Base-by-base conservation (phyloP, 805 yeast species). In the Barnettozyma populi region DNA sequence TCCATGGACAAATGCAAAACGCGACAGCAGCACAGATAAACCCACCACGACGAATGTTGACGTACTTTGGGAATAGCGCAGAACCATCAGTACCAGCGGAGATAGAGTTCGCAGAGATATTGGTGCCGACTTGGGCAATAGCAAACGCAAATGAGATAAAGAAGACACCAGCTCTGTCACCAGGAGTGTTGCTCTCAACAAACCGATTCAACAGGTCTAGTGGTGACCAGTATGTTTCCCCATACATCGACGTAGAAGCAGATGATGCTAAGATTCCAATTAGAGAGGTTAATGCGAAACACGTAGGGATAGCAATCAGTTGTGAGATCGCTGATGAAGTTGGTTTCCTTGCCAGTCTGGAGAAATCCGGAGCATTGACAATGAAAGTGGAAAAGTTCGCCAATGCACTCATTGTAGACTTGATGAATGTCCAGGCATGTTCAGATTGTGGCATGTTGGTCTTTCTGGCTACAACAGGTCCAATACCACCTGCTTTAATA, bases 311-410 rank as follows among this genome's bases (percentile, higher is more conserved):
- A 4, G 92, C 72, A 32, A 84, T 57, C 35, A 73, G 59, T 63
- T 82, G 89, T 2, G 87, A 74, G 65, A 74, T 70, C n/a, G 71
- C 57, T 3, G 82, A 73, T n/a, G 78, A 68, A 35, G 57, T 63
- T 43, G 75, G 71, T 21, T 79, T 80, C 52, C 72, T 76, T 8
- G 95, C 84, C 67, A 88, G 84, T 65, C 97, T 79, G 21, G 95
- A 76, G 65, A 88, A 89, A 71, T 89, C 97, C 2, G 96, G 95
- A 8, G 94, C 86, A 66, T 89, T 89, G 46, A 85, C 77, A 59
- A 89, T 84, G 59, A 89, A 75, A 14, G 96, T 85, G 5, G 95
- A 94, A 61, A 88, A 89, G 67, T 88, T 88, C 23, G 94, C 86
- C 52, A 89, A 69, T n/a, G 90, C 75, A 66, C 82, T 84, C 95